Evolutionary conservation across 805 yeast species (phyloP), one percentile per base, ranked within the genome.

Genomic region (Candida methanosorbosa): DNA sequence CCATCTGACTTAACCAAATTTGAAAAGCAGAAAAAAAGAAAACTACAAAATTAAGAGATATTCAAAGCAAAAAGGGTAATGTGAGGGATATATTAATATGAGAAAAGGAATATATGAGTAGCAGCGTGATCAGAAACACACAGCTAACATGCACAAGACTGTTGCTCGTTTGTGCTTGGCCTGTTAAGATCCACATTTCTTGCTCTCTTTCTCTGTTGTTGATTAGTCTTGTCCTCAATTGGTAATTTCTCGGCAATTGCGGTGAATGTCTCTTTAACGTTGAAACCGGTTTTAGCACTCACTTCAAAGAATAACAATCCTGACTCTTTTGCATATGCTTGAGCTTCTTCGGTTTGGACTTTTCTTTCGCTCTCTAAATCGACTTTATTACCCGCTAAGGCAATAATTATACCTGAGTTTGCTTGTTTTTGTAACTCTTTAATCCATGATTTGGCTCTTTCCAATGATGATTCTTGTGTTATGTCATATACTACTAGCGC

Each of bases 341-440:
- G 58, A 0, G 84, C 83, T 18, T 61, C 63, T 12, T 59, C 66
- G 22, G 44, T 52, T 4, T 53, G 47, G 8, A 72, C 66, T 40
- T 68, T 54, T 42, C 87, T 63, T 24, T 68, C 66, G 4, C 56
- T 59, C 13, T 54, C 69, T 43, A 82, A 60, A 59, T 82, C 94
- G 2, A 67, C 46, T 50, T 82, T 82, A 51, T 82, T 82, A n/a
- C 88, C 94, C n/a, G 79, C 84, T 27, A 82, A 56, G 23, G 90
- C 85, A 43, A 92, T 83, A 30, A 87, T 78, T 34, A 88, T 75
- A 35, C 78, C 74, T 36, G 70, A 53, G 12, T 72, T 73, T 53
- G 94, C 94, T 54, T 87, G 96, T 42, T 81, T 77, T 59, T 83
- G 84, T 41, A 82, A 59, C 56, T 82, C 92, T 48, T 78, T 76